Evolutionary conservation across 352 stramenopile genomes (phyloP), one percentile per base, ranked within the genome.

Genomic region (Phytopythium boreale): DNA sequence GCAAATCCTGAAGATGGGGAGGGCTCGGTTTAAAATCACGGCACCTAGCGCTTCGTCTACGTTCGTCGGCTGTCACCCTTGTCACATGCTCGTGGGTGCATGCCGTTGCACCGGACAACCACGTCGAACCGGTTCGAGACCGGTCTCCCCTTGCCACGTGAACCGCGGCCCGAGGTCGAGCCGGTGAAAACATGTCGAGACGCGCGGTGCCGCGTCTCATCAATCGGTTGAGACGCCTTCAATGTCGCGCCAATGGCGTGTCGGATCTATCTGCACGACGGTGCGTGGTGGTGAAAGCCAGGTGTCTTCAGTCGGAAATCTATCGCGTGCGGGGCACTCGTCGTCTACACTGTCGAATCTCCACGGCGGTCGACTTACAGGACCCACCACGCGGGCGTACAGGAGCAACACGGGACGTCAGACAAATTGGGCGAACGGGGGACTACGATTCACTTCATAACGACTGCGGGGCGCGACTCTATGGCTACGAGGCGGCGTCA

Each of bases 171-270:
- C 51, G n/a, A 56, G 24, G 7, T 17, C 9, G 41, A 37, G 46
- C 24, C 11, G 34, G 34, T 7, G 34, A 39, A 39, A 39, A 1
- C 6, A 26, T 31, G 20, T 52, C 50, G 50, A 56, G 50, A 56
- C 50, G 52, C 27, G 52, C 22, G 24, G n/a, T 37, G 49, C 22
- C 49, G 55, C 55, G 55, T 60, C 55, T 60, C 55, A 60, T 60
- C 55, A 46, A n/a, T 20, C 36, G 6, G 55, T 36, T 60, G 55
- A 60, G 55, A 60, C 55, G 55, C 55, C 31, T 60, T n/a, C 20
- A 47, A 22, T 9, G 20, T 19, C 55, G 26, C 24, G 55, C 14
- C 4, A 22, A 39, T 29, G 44, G n/a, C 43, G 43, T 3, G 17
- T 24, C 43, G 43, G 43, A 22, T 29, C 14, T 15, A 49, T 22